Conservation (phyloP, 148 eudicot genomes). For the Rhododendron vialii region DNA sequence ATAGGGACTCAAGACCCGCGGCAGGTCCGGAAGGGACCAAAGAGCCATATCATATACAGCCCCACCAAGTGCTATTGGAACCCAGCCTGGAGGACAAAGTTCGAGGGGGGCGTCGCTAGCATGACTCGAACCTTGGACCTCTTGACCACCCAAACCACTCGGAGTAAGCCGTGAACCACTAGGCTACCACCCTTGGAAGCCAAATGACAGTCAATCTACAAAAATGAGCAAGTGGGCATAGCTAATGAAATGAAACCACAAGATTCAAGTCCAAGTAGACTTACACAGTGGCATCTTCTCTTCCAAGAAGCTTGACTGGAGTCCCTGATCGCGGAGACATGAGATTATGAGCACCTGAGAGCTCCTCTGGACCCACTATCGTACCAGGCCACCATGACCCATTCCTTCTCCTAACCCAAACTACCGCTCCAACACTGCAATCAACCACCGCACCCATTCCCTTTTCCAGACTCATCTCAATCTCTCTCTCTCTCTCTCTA, state of each 20-base stretch:
- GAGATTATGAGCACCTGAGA: slow-evolving; percentile 56
- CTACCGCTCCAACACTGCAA: slow-evolving; percentile 64
- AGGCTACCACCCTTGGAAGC: too few species aligned
- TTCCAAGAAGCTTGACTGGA: slow-evolving; percentile 92
- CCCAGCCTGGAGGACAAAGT: too few species aligned
- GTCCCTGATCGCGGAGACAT: slow-evolving; percentile 92
- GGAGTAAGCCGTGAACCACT: too few species aligned
- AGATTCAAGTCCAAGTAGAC: slow-evolving; percentile 18
- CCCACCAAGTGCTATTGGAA: too few species aligned
- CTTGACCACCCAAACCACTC: too few species aligned
- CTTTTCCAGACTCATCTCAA: slow-evolving; percentile 26
- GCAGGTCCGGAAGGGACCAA: too few species aligned
- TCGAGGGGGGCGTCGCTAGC: too few species aligned
- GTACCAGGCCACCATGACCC: slow-evolving; percentile 98
- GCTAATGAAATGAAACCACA: neutral
- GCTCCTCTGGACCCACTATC: slow-evolving; percentile 70
- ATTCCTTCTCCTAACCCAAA: slow-evolving; percentile 84
- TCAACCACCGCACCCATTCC: slow-evolving; percentile 17
- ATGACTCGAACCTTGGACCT: too few species aligned
- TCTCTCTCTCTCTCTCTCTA: neutral
- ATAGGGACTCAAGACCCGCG: too few species aligned
- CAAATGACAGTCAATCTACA: neutral
- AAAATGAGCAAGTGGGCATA: neutral
- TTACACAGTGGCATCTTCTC: slow-evolving; percentile 96
- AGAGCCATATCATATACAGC: too few species aligned